Conservation (phyloP, 1,284 basidiomycete genomes). For the Tausonia pullulans region DNA sequence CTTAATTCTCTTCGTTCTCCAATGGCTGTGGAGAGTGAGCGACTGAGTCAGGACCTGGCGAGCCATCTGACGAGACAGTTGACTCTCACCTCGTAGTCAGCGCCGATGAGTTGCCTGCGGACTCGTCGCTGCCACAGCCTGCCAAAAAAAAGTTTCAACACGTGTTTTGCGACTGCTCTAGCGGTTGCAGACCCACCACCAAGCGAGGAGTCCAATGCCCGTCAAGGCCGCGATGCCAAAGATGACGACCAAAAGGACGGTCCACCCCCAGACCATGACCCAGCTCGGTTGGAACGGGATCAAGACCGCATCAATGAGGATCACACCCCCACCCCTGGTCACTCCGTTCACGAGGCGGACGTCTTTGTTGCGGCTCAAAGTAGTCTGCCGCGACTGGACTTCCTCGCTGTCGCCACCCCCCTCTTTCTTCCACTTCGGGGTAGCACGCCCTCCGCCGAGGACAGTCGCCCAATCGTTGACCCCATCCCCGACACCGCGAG, state of each 20-base stretch:
- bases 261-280: constrained; percentile 55
- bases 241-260: constrained; percentile 11
- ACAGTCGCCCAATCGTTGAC: constrained; percentile 65
- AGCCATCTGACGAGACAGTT: not conserved
- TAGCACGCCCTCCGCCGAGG: constrained; percentile 68
- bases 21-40: constrained; percentile 1
- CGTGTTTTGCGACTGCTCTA: not conserved
- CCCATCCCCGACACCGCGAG: constrained; percentile 56
- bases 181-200: constrained; percentile 9
- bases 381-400: not conserved
- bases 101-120: not conserved
- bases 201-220: not conserved
- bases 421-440: constrained; percentile 35
- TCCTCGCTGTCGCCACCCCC: not conserved
- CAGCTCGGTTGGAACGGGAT: constrained; percentile 75
- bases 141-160: not conserved
- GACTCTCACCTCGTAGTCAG: constrained; percentile 6
- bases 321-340: constrained; percentile 59
- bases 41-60: not conserved
- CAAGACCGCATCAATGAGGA: constrained; percentile 73
- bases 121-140: not conserved
- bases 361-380: constrained; percentile 16
- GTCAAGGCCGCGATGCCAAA: not conserved
- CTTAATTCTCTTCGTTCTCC: constrained; percentile 15
- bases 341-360: constrained; percentile 29